These are phyloP conservation scores for Polyporus tsugae DNA, from an alignment of 1,284 basidiomycete species.

Conservation along the genomic window DNA sequence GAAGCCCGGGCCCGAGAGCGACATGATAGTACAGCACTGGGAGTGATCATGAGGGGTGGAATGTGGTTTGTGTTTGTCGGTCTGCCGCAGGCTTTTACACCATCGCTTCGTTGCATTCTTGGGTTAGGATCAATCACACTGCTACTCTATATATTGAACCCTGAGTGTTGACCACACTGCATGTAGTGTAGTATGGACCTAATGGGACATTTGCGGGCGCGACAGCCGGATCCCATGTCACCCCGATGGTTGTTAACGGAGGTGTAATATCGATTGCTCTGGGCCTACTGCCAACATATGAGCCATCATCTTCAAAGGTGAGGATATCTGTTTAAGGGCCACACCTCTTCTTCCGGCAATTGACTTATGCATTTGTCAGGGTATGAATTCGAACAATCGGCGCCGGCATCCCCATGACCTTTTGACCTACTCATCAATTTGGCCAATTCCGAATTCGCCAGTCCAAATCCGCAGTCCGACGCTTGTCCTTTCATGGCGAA, in stretches of 20 bases:
- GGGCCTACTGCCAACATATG: background rate
- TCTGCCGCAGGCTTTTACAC: background rate
- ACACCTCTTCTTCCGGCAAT: background rate
- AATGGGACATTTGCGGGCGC: background rate
- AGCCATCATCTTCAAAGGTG: background rate
- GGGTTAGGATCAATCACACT: slow-evolving; percentile 4
- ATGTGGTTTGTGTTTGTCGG: background rate
- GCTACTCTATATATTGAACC: background rate
- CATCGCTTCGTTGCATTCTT: background rate
- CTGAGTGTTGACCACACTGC: background rate
- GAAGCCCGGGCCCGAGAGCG: slow-evolving; percentile 22
- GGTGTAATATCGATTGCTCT: background rate
- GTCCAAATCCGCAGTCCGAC: background rate
- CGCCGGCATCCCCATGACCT: background rate
- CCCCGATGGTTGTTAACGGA: too few relatives aligned
- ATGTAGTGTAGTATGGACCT: background rate
- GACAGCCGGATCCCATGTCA: background rate
- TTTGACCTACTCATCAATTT: background rate
- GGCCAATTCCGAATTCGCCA: slow-evolving; percentile 4
- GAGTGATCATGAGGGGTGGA: background rate
- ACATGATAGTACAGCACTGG: background rate
- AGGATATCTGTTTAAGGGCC: background rate
- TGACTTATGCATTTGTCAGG: background rate
- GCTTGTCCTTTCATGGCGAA: background rate
- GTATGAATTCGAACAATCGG: background rate